Percentiles rank a stretch among this genome's conserved stretches.
Evolutionary conservation across 306 rosid genomes (phyloP).

Genomic region (Cicer chorassanicum): DNA sequence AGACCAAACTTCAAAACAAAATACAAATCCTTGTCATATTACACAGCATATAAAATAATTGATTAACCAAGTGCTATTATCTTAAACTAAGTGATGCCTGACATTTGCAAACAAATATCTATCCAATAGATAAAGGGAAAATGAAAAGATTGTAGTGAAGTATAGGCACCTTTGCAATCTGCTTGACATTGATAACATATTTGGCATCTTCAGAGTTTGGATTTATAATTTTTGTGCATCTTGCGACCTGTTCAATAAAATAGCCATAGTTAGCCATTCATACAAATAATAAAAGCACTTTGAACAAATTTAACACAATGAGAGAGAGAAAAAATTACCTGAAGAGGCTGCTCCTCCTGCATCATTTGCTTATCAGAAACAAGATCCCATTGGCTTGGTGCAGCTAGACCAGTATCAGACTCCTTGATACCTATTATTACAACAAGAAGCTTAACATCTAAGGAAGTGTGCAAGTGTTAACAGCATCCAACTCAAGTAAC

Average conservation of each 20-base stretch:
- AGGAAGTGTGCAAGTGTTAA: conserved; percentile 25
- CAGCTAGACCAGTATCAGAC: conserved; percentile 99
- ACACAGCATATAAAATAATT: not conserved
- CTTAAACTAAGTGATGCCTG: conserved; percentile 19
- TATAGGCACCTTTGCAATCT: conserved; percentile 85
- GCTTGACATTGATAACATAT: conserved; percentile 94
- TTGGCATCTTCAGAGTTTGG: conserved; percentile 98
- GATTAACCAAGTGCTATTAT: too few species aligned
- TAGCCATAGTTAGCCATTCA: conserved; percentile 37
- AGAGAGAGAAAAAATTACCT: conserved; percentile 52
- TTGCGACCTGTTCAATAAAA: conserved; percentile 76
- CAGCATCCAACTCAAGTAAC: conserved; percentile 17
- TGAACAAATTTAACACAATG: conserved; percentile 6
- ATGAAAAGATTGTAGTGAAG: not conserved
- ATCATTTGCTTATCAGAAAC: conserved; percentile 99
- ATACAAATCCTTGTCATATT: conserved; percentile 27
- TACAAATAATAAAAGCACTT: not conserved
- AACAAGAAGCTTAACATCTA: conserved; percentile 33
- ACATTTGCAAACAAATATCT: conserved; percentile 21
- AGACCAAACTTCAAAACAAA: conserved; percentile 30
- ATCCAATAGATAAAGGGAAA: not conserved
- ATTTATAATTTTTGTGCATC: conserved; percentile 96
- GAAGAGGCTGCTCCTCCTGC: conserved; percentile 99
- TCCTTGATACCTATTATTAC: conserved; percentile 81
- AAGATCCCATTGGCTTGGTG: conserved; percentile 99